phyloP scores from a whole-genome alignment of 169 alveolate species.

The Plasmodium vivax region DNA sequence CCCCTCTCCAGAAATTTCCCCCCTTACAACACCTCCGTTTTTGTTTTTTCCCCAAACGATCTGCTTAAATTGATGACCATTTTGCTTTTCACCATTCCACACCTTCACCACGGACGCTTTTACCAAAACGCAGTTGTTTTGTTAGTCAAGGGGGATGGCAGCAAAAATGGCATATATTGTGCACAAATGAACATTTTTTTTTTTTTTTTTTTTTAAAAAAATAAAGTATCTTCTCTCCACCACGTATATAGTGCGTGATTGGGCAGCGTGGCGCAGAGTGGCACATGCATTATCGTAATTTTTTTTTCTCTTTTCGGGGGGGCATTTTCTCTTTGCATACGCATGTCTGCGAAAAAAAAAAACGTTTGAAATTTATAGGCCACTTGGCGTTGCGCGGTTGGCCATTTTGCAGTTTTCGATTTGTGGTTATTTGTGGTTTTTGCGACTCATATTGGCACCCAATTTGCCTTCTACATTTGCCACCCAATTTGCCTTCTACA shows the following conservation, averaged over 20 bases:
- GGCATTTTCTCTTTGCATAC: neutral
- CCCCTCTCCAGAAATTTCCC: neutral
- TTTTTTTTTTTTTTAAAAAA: neutral
- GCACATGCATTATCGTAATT: neutral
- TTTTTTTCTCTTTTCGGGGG: neutral
- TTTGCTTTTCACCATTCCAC: neutral
- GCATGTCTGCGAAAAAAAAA: neutral
- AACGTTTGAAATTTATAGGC: neutral
- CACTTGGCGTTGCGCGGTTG: neutral
- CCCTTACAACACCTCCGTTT: neutral
- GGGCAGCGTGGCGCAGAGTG: neutral
- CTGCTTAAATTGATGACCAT: neutral
- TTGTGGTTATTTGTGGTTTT: neutral
- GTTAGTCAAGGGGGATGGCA: neutral
- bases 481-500: neutral
- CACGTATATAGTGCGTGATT: neutral
- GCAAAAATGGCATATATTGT: neutral
- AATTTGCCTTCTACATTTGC: neutral
- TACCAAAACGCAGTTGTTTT: neutral
- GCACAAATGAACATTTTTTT: neutral
- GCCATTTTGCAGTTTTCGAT: neutral
- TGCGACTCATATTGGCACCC: neutral
- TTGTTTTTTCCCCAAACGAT: neutral
- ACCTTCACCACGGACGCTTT: neutral
- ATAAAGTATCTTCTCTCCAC: neutral